Evolutionary conservation across 805 yeast species (phyloP).

Genomic region (Kodamaea kaohsiungensis): DNA sequence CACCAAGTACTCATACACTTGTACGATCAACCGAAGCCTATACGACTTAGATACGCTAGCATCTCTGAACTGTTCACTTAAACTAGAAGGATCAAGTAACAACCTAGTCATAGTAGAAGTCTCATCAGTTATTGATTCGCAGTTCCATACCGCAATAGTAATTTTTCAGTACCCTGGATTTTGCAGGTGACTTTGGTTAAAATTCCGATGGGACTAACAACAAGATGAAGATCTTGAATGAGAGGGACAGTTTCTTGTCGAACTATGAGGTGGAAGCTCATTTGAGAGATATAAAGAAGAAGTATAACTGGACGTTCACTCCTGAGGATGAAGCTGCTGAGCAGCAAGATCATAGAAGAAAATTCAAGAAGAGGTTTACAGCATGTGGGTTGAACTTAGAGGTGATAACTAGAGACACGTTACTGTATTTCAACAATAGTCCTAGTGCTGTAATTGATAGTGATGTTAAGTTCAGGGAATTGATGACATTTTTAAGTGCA

Average conservation of each 20-base stretch:
- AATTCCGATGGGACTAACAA: not conserved
- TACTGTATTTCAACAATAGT: constrained; percentile 38
- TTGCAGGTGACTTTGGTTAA: constrained; percentile 3
- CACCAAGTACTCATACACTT: constrained; percentile 23
- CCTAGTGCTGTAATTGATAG: constrained; percentile 25
- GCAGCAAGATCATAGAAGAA: constrained; percentile 26
- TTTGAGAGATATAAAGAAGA: constrained; percentile 47
- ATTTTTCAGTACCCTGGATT: not conserved
- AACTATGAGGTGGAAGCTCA: constrained; percentile 66
- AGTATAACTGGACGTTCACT: constrained; percentile 47
- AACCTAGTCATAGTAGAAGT: constrained; percentile 29
- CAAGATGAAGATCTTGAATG: constrained; percentile 41
- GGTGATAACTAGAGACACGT: constrained; percentile 48
- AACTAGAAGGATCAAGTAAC: constrained; percentile 26
- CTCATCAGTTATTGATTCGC: not conserved
- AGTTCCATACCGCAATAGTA: not conserved
- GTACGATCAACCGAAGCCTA: constrained; percentile 31
- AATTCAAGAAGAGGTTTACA: constrained; percentile 29
- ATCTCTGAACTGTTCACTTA: constrained; percentile 21
- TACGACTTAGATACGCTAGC: constrained; percentile 22
- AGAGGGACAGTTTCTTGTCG: constrained; percentile 60
- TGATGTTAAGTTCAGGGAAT: constrained; percentile 26
- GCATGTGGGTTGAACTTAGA: constrained; percentile 51
- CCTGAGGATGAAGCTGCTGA: constrained; percentile 27
- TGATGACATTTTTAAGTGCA: constrained; percentile 48